phyloP scores from a whole-genome alignment of 257 asterid genomes.

The Plectranthus barbatus region DNA sequence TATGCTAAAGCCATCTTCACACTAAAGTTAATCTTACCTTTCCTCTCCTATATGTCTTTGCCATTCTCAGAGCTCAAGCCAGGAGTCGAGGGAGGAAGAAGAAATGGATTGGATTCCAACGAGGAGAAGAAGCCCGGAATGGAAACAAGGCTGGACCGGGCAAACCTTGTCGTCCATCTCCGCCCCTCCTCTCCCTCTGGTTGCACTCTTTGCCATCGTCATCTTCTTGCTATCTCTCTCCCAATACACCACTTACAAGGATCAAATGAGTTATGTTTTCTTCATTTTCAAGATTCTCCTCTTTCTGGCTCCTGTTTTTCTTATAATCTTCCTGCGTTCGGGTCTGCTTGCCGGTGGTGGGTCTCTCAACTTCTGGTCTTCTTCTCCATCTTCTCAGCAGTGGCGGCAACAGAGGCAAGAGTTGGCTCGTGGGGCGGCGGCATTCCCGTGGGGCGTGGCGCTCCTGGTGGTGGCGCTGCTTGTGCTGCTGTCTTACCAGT shows the following conservation, averaged over 20 bases:
- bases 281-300: constrained; percentile 41
- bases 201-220: constrained; percentile 46
- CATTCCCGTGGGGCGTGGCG: constrained; percentile 60
- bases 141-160: constrained; percentile 49
- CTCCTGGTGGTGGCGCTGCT: constrained; percentile 37
- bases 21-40: constrained; percentile 16
- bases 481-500: constrained; percentile 51
- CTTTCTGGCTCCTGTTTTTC: constrained; percentile 32
- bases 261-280: constrained; percentile 25
- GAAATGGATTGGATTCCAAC: constrained; percentile 40
- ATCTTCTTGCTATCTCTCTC: constrained; percentile 46
- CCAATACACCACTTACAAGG: constrained; percentile 41
- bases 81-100: too few relatives aligned
- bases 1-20: constrained; percentile 36
- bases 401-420: constrained; percentile 13
- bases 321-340: constrained; percentile 31
- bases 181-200: constrained; percentile 50
- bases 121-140: constrained; percentile 36
- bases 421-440: constrained; percentile 16
- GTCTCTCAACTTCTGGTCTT: constrained; percentile 25
- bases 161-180: constrained; percentile 41
- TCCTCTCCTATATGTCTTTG: constrained; percentile 3
- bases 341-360: constrained; percentile 15
- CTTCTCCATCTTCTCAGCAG: constrained; percentile 2
- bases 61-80: not conserved